Conservation (phyloP, 2,329 filamentous ascomycete genomes). For the Colletotrichum tropicicola region DNA sequence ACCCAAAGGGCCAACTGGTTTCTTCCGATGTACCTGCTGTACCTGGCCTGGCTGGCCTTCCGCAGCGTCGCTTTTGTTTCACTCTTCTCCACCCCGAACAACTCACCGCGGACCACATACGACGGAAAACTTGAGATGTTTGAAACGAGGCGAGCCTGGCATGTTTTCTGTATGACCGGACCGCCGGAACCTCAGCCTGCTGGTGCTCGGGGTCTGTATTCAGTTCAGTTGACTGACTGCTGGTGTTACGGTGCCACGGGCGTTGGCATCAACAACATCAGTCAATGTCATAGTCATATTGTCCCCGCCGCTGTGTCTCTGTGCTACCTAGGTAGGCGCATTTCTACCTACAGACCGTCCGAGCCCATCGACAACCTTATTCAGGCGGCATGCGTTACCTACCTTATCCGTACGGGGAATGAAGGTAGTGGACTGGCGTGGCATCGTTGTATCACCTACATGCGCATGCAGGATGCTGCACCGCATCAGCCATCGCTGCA, state of each 20-base stretch:
- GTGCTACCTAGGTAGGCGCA: too few species aligned
- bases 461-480: constrained; percentile 19
- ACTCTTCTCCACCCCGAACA: not conserved
- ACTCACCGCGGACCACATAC: not conserved
- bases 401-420: constrained; percentile 3
- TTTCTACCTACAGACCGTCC: too few species aligned
- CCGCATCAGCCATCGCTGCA: constrained; percentile 8
- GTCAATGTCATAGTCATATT: too few species aligned
- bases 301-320: too few species aligned
- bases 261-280: not conserved
- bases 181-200: not conserved
- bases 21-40: too few species aligned
- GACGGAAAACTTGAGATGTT: constrained; percentile 7
- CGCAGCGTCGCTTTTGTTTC: too few species aligned
- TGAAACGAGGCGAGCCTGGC: not conserved
- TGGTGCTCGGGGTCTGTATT: too few species aligned
- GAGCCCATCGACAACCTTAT: constrained; percentile 8
- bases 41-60: too few species aligned
- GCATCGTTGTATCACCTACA: constrained; percentile 17
- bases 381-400: constrained; percentile 3
- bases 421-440: not conserved
- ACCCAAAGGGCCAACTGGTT: too few species aligned
- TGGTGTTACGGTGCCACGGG: not conserved
- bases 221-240: not conserved
- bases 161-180: not conserved